Base-by-base conservation (phyloP, 1,284 basidiomycete species). In the Puccinia polysora region DNA sequence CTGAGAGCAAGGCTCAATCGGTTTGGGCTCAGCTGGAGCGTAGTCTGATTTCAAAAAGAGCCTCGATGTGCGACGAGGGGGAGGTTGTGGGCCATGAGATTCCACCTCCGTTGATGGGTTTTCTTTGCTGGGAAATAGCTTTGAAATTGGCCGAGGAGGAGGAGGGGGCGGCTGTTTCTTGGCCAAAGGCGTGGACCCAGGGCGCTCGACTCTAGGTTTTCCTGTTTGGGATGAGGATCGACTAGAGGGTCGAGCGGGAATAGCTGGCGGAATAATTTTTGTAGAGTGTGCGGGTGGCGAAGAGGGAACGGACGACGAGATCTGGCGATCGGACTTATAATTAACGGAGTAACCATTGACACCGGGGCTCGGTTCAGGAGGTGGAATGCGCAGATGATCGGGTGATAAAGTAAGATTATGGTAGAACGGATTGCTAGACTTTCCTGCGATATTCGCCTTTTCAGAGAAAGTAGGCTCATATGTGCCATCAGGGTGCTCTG, bases 121-220 rank as follows among this genome's bases (percentile, higher is more conserved):
- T 25, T 38, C 65, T 23, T 28, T 28, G n/a, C 14, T 49, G 2
- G 38, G 32, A 14, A 14, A 20, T 25, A 32, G 50, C 8, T 28
- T 38, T 38, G 34, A 30, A 10, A 34, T 30, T 25, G 53, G 65
- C 14, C 65, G 55, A 49, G 38, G 55, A 0, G 65, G 65, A 30
- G 65, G 65, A 6, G 65, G 65, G 30, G 65, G 65, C 12, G 65
- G 65, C 25, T 30, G 52, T 36, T 20, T 34, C 49, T 69, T 58
- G 36, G 32, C 23, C 4, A 45, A 32, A 12, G 25, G 60, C 40
- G 34, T 15, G 28, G 60, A 45, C 15, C 23, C 23, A 14, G 38
- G n/a, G 40, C 23, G 38, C 6, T 18, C 23, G 45, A 30, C 32
- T 12, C 25, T n/a, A n/a, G 52, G 52, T 32, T 55, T 55, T 15